Percentiles rank a stretch among this genome's conserved stretches.
Conservation (phyloP, 805 yeast genomes). For the Metahyphopichia silvanorum region DNA sequence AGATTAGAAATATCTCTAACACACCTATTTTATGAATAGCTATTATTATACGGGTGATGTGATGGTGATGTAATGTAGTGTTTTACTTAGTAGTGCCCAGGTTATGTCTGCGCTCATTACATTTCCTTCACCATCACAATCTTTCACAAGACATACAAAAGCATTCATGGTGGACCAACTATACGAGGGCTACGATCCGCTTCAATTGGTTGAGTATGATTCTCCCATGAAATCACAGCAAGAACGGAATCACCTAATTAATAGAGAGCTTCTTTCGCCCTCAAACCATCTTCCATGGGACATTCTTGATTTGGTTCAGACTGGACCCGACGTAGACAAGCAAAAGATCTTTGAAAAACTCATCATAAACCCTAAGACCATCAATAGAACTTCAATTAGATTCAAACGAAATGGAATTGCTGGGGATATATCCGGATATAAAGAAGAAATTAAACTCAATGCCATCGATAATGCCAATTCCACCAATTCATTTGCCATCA, state of each 20-base stretch:
- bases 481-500: slow-evolving; percentile 68
- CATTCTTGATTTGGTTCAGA: slow-evolving; percentile 66
- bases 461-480: slow-evolving; percentile 57
- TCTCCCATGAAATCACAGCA: background rate
- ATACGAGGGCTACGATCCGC: slow-evolving; percentile 5
- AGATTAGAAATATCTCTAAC: no score
- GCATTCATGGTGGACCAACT: no score
- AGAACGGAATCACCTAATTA: slow-evolving; percentile 2
- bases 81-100: no score
- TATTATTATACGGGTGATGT: no score
- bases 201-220: background rate
- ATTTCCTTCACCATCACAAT: background rate
- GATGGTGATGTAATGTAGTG: no score
- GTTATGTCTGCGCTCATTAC: no score
- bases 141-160: no score
- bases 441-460: slow-evolving; percentile 47
- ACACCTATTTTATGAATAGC: no score
- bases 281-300: slow-evolving; percentile 63
- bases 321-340: slow-evolving; percentile 42
- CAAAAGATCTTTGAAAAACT: slow-evolving; percentile 44
- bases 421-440: slow-evolving; percentile 61
- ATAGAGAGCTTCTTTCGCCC: slow-evolving; percentile 55
- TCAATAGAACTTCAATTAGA: slow-evolving; percentile 61
- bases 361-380: slow-evolving; percentile 54
- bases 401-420: slow-evolving; percentile 73